Evolutionary conservation across 1,284 basidiomycete species (phyloP).

Genomic region (Melanopsichium pennsylvanicum): DNA sequence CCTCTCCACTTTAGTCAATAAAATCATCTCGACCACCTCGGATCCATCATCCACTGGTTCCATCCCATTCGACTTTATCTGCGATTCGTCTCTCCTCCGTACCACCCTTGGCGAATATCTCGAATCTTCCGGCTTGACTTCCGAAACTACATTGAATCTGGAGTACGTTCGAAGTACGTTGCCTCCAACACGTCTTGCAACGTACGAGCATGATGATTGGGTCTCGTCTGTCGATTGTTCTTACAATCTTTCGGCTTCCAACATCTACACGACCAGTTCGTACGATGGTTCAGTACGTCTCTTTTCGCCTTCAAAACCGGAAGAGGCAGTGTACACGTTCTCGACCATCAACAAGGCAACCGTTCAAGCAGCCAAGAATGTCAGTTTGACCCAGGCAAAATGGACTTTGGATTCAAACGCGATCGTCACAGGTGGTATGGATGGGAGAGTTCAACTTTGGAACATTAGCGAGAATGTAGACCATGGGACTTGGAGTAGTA

Average conservation of each 20-base stretch:
- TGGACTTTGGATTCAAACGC: slow-evolving; percentile 67
- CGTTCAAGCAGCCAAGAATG: slow-evolving; percentile 44
- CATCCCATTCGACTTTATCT: slow-evolving; percentile 92
- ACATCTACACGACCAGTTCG: slow-evolving; percentile 63
- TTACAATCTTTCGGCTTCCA: neutral
- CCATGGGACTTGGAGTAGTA: slow-evolving; percentile 18
- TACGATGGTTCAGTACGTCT: slow-evolving; percentile 65
- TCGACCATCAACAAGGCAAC: slow-evolving; percentile 45
- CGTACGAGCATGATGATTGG: slow-evolving; percentile 92
- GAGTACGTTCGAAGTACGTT: slow-evolving; percentile 93
- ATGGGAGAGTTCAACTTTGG: slow-evolving; percentile 72
- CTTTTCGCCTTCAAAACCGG: slow-evolving; percentile 38
- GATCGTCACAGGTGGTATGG: slow-evolving; percentile 80
- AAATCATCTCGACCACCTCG: slow-evolving; percentile 73
- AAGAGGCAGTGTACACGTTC: slow-evolving; percentile 46
- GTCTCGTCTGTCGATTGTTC: slow-evolving; percentile 77
- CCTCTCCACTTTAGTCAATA: slow-evolving; percentile 97
- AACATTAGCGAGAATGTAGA: slow-evolving; percentile 12
- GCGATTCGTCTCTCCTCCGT: slow-evolving; percentile 78
- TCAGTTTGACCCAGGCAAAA: slow-evolving; percentile 76
- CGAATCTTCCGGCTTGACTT: slow-evolving; percentile 72
- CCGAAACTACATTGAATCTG: slow-evolving; percentile 88
- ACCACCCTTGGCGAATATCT: slow-evolving; percentile 81
- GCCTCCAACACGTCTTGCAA: slow-evolving; percentile 83
- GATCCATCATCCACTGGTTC: slow-evolving; percentile 66